phyloP scores from a whole-genome alignment of 75 land plant species.

The Sequoia sempervirens region DNA sequence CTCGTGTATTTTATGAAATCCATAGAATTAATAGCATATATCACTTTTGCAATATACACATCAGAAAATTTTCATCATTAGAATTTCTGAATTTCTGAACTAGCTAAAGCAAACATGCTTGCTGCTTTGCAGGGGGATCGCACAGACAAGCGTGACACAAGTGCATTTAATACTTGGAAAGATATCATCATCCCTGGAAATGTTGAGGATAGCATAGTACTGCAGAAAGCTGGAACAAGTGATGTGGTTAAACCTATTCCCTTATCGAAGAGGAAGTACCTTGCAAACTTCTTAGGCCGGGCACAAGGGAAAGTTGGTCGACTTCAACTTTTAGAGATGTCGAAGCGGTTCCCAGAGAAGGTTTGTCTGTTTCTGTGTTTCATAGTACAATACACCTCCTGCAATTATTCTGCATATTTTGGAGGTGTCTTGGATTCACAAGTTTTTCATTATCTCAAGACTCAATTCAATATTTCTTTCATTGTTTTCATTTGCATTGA shows the following conservation, averaged over 20 bases:
- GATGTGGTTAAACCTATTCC: slow-evolving; percentile 60
- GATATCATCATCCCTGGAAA: slow-evolving; percentile 95
- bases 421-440: neutral
- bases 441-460: neutral
- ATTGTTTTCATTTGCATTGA: neutral
- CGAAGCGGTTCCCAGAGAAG: slow-evolving; percentile 79
- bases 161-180: slow-evolving; percentile 97
- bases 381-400: neutral
- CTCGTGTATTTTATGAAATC: neutral
- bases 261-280: slow-evolving; percentile 63
- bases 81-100: neutral
- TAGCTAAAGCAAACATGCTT: slow-evolving; percentile 1
- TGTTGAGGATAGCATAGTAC: slow-evolving; percentile 76
- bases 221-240: slow-evolving; percentile 12
- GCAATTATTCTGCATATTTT: neutral
- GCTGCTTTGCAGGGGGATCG: slow-evolving; percentile 75
- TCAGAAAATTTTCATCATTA: neutral
- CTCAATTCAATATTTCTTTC: neutral
- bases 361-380: slow-evolving; percentile 24
- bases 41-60: neutral
- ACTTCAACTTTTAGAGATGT: slow-evolving; percentile 72
- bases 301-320: slow-evolving; percentile 89
- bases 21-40: neutral
- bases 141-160: slow-evolving; percentile 80
- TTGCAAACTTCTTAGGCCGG: slow-evolving; percentile 91